Conservation (phyloP, 768 basidiomycete genomes). For the Amanita thiersii region DNA sequence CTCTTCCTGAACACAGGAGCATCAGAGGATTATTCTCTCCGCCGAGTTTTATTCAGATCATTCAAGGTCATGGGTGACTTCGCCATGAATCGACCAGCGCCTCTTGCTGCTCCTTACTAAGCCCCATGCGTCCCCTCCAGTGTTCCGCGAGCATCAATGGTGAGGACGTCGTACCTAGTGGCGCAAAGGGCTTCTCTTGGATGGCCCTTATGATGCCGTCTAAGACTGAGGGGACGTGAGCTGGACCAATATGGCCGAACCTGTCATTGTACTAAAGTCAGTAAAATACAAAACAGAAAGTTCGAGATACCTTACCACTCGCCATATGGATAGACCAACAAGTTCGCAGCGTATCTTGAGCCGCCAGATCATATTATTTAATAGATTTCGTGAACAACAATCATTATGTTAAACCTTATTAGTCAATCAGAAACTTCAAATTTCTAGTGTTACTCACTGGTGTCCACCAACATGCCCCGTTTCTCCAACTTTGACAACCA, state of each 20-base stretch:
- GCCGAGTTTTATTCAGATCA: no score
- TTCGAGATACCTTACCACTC: slow-evolving; percentile 47
- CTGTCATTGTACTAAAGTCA: no score
- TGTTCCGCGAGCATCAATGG: no score
- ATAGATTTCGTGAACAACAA: not conserved
- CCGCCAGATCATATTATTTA: not conserved
- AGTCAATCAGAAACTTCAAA: no score
- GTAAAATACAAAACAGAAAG: not conserved
- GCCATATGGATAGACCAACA: slow-evolving; percentile 61
- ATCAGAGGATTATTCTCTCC: no score
- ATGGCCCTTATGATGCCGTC: not conserved
- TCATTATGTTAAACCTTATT: no score
- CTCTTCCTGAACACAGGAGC: no score
- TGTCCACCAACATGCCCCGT: slow-evolving; percentile 82
- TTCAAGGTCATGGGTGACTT: no score
- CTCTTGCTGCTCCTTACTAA: slow-evolving; percentile 2
- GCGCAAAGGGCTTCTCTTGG: no score
- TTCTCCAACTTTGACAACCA: slow-evolving; percentile 45
- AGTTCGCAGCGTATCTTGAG: slow-evolving; percentile 57
- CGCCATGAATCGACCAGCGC: not conserved
- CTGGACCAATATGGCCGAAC: no score
- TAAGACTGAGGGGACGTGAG: slow-evolving; percentile 1
- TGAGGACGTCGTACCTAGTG: no score
- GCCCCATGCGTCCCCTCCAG: slow-evolving; percentile 5
- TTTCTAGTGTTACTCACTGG: no score